Base-by-base conservation (phyloP, 2,329 filamentous ascomycete species). In the Talaromyces atroroseus region DNA sequence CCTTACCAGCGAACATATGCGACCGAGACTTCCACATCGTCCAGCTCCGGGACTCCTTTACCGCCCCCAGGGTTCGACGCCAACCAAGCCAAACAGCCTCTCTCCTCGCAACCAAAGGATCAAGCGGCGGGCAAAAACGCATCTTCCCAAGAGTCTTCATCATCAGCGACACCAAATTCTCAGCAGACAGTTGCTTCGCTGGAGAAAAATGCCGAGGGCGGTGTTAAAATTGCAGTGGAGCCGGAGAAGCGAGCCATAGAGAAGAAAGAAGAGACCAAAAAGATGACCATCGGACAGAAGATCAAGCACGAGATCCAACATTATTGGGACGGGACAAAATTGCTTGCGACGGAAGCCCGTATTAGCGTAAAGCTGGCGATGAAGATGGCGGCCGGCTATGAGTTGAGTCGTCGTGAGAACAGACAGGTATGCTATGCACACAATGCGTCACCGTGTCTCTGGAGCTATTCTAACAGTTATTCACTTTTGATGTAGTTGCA, bases 271-370 rank as follows among this genome's bases (percentile, higher is more conserved):
- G 86, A 89, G 60, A 82, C 87, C 65, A 90, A 92, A 78, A 96
- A 96, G 70, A 76, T 96, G 74, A 96, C 92, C 0, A 50, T 97
- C 1, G 87, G 85, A 74, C 89, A 97, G 72, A 95, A 92, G 77
- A 86, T 99, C 68, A 99, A 96, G 81, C 92, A 95, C 73, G 94
- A 99, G 74, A 81, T 80, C 14, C 84, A 87, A 60, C 94, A 99
- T 73, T 99, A 99, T 77, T 97, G 94, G 92, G 94, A 99, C 74
- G 94, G 94, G 59, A 97, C 91, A 26, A 99, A 99, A 76, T 80
- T 99, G 66, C 79, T 99, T 63, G 92, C 87, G 21, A 89, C 90
- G 1, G 94, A 99, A 76, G 86, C 97, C 69, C 90, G 80, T 74
- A 99, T 99, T 71, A 97, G 92, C 72, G 90, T 88, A 60, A 87